Percentiles rank a stretch among this genome's conserved stretches.
These are phyloP conservation scores for Fusarium staphyleae DNA, from an alignment of 2,329 filamentous ascomycete genomes.

Conservation along the genomic window DNA sequence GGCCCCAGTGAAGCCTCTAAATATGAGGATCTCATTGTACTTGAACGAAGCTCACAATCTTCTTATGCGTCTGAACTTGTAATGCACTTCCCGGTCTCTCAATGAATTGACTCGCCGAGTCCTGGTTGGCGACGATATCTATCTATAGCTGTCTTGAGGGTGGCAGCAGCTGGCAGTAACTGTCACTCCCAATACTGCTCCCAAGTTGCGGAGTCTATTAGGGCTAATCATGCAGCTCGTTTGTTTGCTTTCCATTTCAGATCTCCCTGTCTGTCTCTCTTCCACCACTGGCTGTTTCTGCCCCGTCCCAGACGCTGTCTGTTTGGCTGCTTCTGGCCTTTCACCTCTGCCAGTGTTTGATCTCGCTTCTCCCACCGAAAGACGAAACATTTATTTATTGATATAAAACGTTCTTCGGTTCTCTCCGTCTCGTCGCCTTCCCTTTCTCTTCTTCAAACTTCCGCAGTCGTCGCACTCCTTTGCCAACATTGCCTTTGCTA, in stretches of 20 bases:
- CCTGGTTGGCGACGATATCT: neutral
- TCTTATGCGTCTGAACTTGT: no score
- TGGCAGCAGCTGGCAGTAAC: conserved; percentile 10
- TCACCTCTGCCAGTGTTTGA: conserved; percentile 8
- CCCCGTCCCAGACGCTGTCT: neutral
- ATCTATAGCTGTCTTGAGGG: neutral
- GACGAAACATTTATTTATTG: neutral
- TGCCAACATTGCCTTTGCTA: neutral
- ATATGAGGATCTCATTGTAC: no score
- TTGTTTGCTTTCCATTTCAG: neutral
- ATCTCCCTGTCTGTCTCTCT: neutral
- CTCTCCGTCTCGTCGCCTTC: neutral
- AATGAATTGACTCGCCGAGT: neutral
- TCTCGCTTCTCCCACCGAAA: neutral
- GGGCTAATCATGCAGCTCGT: neutral
- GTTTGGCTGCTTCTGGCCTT: conserved; percentile 8
- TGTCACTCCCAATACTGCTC: conserved; percentile 1
- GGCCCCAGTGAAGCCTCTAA: no score
- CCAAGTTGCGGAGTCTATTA: neutral
- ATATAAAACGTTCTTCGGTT: neutral
- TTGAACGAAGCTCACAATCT: no score
- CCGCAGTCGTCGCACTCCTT: neutral
- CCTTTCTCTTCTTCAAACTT: neutral
- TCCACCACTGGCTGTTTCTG: neutral
- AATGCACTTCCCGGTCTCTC: no score